Evolutionary conservation across 169 alveolate species (phyloP), one percentile per base, ranked within the genome.

Genomic region (Plasmodium vivax): DNA sequence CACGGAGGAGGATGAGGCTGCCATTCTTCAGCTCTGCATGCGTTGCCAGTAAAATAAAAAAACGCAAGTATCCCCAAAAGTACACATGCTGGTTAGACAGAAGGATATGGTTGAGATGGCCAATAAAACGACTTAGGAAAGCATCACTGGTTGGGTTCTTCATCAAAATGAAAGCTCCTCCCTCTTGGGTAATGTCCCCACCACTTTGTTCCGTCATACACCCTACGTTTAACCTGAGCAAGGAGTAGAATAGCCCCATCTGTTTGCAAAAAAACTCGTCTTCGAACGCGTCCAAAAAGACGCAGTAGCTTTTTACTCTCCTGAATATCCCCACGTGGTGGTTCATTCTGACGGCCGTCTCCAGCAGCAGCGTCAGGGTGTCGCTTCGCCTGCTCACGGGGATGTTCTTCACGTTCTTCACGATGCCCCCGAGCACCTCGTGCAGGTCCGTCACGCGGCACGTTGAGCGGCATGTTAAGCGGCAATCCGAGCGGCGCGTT

Each of bases 401-500:
- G 74, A 94, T 84, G 81, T 58, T 95, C 16, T 58, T 82, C 14
- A 95, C 45, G 34, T 74, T 90, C 82, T 88, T 43, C 30, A 79
- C 80, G 8, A 92, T 84, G 27, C 79, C 72, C n/a, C 74, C 38
- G 27, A 83, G 19, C 6, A 92, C 81, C 79, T 81, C 80, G 8
- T 73, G 84, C 16, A 95, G 45, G 16, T 36, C 4, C 4, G 36
- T 62, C 38, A 23, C 27, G 27, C 27, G 27, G 27, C 27, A 23
- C 27, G n/a, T n/a, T 36, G 0, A n/a, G 27, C 27, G 27, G 27
- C 27, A 23, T 10, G n/a, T n/a, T 36, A 1, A n/a, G 12, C 6
- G 0, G 30, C 34, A n/a, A 14, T 62, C 16, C 72, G 3, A 16
- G 30, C 7, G 27, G 27, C n/a, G n/a, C n/a, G n/a, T n/a, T 36